Base-by-base conservation (phyloP, 441 rosid species). In the Gossypium gossypioides region DNA sequence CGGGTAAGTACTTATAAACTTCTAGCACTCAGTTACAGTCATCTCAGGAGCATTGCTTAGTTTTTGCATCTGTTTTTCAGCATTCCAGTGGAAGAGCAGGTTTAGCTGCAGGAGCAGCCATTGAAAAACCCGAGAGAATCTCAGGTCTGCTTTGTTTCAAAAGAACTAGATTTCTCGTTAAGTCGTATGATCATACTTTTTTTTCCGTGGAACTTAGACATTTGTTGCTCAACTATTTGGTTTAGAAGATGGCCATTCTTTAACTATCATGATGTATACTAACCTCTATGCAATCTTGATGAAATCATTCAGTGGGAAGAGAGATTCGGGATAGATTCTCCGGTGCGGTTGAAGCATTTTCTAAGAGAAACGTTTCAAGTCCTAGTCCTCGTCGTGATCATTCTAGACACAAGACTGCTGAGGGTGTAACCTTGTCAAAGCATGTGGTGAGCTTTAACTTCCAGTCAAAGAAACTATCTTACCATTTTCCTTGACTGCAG, bases 271-370 rank as follows among this genome's bases (percentile, higher is more conserved):
- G 40, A 57, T 40, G 25, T 74, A 3, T 66, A 27, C 37, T 48
- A 62, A 25, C 29, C 32, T 40, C 18, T 63, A 25, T 32, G 55
- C 54, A 9, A 54, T 21, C 24, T 13, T 65, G 60, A 55, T 32
- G 7, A 19, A 44, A 60, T 58, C 19, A 64, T 83, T 9, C 81
- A 87, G 91, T 84, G 63, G 96, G 96, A 61, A 92, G 81, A 77
- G 98, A 96, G 64, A 83, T 86, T 5, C 93, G 94, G 2, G 97
- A 87, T n/a, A 90, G 90, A 87, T 78, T 86, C 64, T 86, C 98
- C 0, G 99, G 96, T 78, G 97, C 97, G 61, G 97, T 89, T 46
- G 98, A 91, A 77, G 96, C 91, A 78, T 90, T 96, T 81, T 77
- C 93, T 55, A 78, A 95, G 69, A 89, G 86, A 68, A 91, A 87